Evolutionary conservation across 1,284 basidiomycete genomes (phyloP).

Genomic region (Sporisorium graminicola): DNA sequence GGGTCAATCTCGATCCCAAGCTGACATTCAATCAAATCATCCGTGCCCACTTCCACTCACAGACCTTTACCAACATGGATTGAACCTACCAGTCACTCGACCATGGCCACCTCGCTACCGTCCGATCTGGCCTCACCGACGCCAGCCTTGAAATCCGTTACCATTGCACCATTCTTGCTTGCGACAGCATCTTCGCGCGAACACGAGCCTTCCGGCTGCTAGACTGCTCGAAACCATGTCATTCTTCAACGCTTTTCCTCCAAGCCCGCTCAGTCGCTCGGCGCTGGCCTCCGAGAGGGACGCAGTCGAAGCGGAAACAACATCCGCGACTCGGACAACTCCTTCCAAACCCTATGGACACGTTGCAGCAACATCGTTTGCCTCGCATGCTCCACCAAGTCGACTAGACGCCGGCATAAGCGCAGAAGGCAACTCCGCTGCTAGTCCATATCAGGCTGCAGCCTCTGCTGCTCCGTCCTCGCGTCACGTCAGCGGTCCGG

Average conservation of each 20-base stretch:
- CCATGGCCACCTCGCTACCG: not conserved
- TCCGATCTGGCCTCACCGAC: not conserved
- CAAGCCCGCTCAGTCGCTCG: conserved; percentile 50
- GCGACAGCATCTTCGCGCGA: not conserved
- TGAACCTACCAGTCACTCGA: not conserved
- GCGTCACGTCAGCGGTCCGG: conserved; percentile 38
- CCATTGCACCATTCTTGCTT: not conserved
- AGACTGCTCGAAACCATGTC: conserved; percentile 12
- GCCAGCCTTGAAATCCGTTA: not conserved
- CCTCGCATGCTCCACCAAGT: not conserved
- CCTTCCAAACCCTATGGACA: conserved; percentile 3
- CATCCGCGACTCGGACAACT: not conserved
- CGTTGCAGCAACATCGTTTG: not conserved
- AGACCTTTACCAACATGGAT: not conserved
- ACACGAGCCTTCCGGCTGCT: not conserved
- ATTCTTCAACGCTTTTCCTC: conserved; percentile 48
- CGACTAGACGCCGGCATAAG: not conserved
- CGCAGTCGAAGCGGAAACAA: not conserved
- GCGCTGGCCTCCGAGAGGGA: conserved; percentile 15
- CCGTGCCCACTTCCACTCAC: not conserved
- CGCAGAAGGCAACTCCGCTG: not conserved
- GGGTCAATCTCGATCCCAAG: not conserved
- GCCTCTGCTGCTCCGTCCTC: conserved; percentile 10
- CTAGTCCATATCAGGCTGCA: not conserved
- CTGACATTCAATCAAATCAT: not conserved